A percentile compares a stretch with the other conserved stretches of the same genome.
These are phyloP conservation scores for Elsinoe arachidis DNA, from an alignment of 2,329 filamentous ascomycete species.

Conservation along the genomic window DNA sequence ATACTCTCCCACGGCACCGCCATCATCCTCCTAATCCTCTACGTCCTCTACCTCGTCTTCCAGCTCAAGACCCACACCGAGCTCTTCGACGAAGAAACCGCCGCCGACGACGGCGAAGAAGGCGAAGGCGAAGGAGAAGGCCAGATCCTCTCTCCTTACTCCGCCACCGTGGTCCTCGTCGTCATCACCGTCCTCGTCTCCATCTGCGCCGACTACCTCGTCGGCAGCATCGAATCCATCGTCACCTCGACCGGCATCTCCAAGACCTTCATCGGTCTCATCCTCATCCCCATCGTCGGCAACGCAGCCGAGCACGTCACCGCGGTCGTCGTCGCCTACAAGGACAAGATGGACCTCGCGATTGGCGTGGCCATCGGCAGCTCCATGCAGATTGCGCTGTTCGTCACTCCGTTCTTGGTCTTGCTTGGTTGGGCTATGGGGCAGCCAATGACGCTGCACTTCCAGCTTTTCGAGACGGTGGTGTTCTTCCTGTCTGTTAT, in stretches of 20 bases:
- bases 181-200: constrained; percentile 42
- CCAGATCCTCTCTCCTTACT: constrained; percentile 37
- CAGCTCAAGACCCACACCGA: constrained; percentile 44
- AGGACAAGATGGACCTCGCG: constrained; percentile 61
- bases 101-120: constrained; percentile 20
- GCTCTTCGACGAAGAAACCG: constrained; percentile 37
- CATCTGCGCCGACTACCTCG: constrained; percentile 46
- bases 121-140: constrained; percentile 21
- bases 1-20: constrained; percentile 45
- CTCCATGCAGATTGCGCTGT: constrained; percentile 54
- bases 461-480: constrained; percentile 81
- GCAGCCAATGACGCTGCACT: constrained; percentile 59
- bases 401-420: constrained; percentile 50
- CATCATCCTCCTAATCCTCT: constrained; percentile 46
- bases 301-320: constrained; percentile 60
- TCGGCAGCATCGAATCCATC: constrained; percentile 47
- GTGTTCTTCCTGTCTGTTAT: constrained; percentile 76
- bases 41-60: constrained; percentile 47
- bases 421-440: constrained; percentile 49
- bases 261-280: constrained; percentile 50
- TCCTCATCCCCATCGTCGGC: constrained; percentile 52
- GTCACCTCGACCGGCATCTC: constrained; percentile 44
- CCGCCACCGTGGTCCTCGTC: constrained; percentile 39
- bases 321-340: constrained; percentile 52
- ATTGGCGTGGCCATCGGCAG: constrained; percentile 59